Base-by-base conservation (phyloP, 805 yeast species). In the Suhomyces pyralidae region DNA sequence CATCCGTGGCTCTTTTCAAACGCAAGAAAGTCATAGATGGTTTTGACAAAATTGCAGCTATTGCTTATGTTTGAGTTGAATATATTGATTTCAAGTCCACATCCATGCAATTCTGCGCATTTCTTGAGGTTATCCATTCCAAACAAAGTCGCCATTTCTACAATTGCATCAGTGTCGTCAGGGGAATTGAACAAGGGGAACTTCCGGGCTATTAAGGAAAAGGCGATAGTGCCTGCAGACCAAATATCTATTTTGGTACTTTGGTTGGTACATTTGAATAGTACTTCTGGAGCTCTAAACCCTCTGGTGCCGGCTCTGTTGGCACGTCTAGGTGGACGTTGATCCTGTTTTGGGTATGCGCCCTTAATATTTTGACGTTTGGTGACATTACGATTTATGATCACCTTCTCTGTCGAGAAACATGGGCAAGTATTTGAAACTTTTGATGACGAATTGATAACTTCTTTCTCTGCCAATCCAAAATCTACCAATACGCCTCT, bases 301-400 rank as follows among this genome's bases (percentile, higher is more conserved):
- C 97, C 97, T 60, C 97, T 78, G 1, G 97, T 91, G 7, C 97
- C 97, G 15, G 99, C 99, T 61, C 99, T 83, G 63, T 94, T 94
- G 0, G 98, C 98, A 52, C 99, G 80, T 61, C 96, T 80, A 1
- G 94, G 89, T 0, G 96, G 88, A 60, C 98, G 78, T 48, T 82
- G 82, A 71, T 94, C 99, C 61, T 88, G 89, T 64, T 90, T 90
- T 8, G 91, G 87, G 63, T 88, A 90, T 1, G 97, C 68, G 1
- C 78, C 77, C 59, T 77, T 71, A 34, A 76, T 58, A 46, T 65
- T 64, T 46, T 63, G 58, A 2, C 68, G 57, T 49, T 65, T 65
- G 14, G 60, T 55, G 30, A 61, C 59, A 2, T 63, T 48, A 12
- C 63, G 54, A 42, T 51, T 58, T 32, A 53, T 32, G 1, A 58